A percentile compares a stretch with the other conserved stretches of the same genome.
Evolutionary conservation across 1,284 basidiomycete genomes (phyloP).

Genomic region (Cutaneotrichosporon sp.): DNA sequence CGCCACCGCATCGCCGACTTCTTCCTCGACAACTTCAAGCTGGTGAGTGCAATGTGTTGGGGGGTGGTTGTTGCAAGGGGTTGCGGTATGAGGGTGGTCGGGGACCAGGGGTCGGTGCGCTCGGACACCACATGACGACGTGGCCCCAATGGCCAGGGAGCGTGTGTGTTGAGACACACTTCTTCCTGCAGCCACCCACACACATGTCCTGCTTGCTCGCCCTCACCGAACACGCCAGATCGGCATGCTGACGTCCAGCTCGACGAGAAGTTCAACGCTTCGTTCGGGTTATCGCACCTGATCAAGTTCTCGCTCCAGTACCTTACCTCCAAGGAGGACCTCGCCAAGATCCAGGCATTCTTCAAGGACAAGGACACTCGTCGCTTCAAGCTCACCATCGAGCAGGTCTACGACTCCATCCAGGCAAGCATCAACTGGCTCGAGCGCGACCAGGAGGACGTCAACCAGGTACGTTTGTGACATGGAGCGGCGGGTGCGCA

Average conservation of each 20-base stretch:
- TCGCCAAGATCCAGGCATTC: conserved; percentile 67
- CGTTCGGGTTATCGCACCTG: conserved; percentile 59
- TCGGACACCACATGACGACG: not conserved
- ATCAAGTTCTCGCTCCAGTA: conserved; percentile 61
- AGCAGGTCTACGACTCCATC: conserved; percentile 60
- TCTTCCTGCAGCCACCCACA: not conserved
- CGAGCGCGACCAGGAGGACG: conserved; percentile 56
- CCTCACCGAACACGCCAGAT: not conserved
- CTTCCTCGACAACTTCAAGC: conserved; percentile 64
- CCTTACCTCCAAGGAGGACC: conserved; percentile 70
- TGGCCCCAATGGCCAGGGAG: not conserved
- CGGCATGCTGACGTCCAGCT: conserved; percentile 55
- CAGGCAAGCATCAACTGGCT: conserved; percentile 59
- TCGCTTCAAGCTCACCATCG: conserved; percentile 57
- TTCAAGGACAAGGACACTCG: conserved; percentile 58
- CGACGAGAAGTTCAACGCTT: conserved; percentile 69
- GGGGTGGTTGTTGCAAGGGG: not conserved
- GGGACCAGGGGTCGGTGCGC: not conserved
- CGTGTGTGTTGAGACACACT: not conserved
- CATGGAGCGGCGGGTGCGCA: not conserved
- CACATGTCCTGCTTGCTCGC: not conserved
- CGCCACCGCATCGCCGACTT: conserved; percentile 52
- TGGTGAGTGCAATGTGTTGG: conserved; percentile 56
- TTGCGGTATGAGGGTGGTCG: not conserved
- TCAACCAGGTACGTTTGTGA: conserved; percentile 48